Conservation (phyloP, 768 basidiomycete species). For the Suillus weaverae region DNA sequence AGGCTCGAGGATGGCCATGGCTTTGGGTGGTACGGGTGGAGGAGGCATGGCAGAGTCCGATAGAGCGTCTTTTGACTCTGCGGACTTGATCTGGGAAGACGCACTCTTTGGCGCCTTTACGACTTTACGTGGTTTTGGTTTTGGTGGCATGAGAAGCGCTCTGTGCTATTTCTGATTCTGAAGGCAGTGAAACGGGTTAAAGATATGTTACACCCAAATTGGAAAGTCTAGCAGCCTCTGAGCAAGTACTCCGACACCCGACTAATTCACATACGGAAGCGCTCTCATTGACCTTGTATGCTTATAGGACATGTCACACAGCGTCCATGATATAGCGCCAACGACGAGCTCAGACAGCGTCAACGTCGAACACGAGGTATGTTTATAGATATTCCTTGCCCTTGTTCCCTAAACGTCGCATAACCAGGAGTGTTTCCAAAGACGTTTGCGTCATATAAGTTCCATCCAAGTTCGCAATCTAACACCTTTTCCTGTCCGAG, state of each 20-base stretch:
- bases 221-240: background rate
- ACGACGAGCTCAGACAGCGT: conserved; percentile 11
- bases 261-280: conserved; percentile 8
- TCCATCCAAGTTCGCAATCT: conserved; percentile 77
- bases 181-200: conserved; percentile 1
- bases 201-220: conserved; percentile 1
- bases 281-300: background rate
- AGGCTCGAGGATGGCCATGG: conserved; percentile 52
- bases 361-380: background rate
- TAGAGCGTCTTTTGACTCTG: conserved; percentile 35
- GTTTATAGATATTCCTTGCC: background rate
- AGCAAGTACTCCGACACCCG: background rate
- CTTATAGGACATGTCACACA: conserved; percentile 21
- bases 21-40: conserved; percentile 44
- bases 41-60: conserved; percentile 50
- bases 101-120: conserved; percentile 23
- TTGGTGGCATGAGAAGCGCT: conserved; percentile 42
- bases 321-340: conserved; percentile 16
- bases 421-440: conserved; percentile 41
- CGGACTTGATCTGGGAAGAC: conserved; percentile 13
- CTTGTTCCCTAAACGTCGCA: background rate
- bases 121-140: conserved; percentile 38
- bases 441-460: conserved; percentile 72
- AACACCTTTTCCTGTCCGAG: conserved; percentile 81
- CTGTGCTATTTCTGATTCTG: background rate